These are phyloP conservation scores for Xylariomycetidae sp. DNA, from an alignment of 2,329 filamentous ascomycete species.

Conservation along the genomic window DNA sequence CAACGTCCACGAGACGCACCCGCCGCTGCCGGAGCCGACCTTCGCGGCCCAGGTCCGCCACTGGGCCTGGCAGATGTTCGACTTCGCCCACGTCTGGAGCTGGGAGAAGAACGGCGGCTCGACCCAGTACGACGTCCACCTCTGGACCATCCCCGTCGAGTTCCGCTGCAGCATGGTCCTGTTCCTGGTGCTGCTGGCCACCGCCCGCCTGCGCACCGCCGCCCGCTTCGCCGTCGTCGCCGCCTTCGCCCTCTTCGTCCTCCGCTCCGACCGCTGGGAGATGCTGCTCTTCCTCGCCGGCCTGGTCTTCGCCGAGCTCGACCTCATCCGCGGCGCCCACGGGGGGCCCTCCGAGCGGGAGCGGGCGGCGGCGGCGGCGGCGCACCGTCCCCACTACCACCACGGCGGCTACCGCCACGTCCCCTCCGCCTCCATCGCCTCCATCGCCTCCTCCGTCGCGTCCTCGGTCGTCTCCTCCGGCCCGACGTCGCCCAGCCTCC, in stretches of 20 bases:
- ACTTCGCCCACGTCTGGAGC: conserved; percentile 45
- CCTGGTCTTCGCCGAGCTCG: conserved; percentile 49
- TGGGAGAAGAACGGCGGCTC: conserved; percentile 43
- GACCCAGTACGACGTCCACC: conserved; percentile 49
- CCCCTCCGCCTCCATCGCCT: too few species aligned
- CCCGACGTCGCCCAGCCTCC: conserved; percentile 11
- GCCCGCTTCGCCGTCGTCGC: conserved; percentile 38
- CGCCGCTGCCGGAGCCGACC: conserved; percentile 30
- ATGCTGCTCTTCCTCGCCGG: conserved; percentile 50
- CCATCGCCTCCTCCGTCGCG: background rate
- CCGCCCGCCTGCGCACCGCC: conserved; percentile 38
- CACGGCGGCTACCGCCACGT: conserved; percentile 7
- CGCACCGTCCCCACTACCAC: too few species aligned
- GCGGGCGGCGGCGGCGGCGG: background rate
- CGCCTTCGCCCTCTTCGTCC: conserved; percentile 37
- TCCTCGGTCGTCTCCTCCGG: background rate
- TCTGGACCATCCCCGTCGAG: conserved; percentile 60
- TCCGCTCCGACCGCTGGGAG: conserved; percentile 47
- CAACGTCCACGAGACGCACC: conserved; percentile 45
- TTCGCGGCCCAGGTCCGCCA: conserved; percentile 37
- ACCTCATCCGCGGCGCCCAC: conserved; percentile 43
- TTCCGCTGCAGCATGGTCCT: conserved; percentile 53
- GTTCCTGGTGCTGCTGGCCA: conserved; percentile 46
- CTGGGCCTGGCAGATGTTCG: conserved; percentile 42
- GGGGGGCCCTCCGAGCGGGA: conserved; percentile 7